phyloP scores from a whole-genome alignment of 495 filamentous ascomycete species.

The Penicillium canariense region DNA sequence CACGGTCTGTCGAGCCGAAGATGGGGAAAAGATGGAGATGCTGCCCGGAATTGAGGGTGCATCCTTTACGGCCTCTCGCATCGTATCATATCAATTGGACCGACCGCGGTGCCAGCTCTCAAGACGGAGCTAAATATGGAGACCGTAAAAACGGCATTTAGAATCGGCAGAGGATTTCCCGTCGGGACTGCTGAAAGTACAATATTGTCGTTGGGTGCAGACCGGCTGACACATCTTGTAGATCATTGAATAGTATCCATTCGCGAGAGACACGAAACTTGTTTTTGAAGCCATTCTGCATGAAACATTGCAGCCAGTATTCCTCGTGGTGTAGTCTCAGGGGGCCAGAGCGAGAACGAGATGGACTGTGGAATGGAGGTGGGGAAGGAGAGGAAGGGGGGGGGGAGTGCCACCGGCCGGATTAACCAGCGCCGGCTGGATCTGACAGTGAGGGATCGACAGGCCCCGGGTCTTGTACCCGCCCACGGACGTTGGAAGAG shows the following conservation, averaged over 20 bases:
- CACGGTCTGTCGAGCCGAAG: too few species aligned
- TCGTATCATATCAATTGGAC: too few species aligned
- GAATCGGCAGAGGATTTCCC: too few species aligned
- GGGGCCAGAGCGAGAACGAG: not conserved
- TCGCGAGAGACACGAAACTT: not conserved
- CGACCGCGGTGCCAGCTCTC: too few species aligned
- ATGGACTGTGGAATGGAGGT: not conserved
- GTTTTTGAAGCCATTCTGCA: not conserved
- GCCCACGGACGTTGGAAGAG: conserved; percentile 11
- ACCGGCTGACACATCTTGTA: conserved; percentile 2
- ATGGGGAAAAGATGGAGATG: not conserved
- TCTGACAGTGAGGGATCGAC: conserved; percentile 23
- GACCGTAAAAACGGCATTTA: too few species aligned
- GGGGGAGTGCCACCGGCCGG: not conserved
- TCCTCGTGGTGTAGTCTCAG: not conserved
- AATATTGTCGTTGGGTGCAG: conserved; percentile 10
- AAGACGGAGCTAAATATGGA: too few species aligned
- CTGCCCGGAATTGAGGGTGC: not conserved
- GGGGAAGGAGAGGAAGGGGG: not conserved
- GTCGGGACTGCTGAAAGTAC: too few species aligned
- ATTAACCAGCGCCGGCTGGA: not conserved
- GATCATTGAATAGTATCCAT: not conserved
- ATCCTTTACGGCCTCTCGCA: too few species aligned
- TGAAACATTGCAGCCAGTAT: not conserved
- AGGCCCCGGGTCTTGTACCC: too few species aligned